These are phyloP conservation scores for Coix lacrymajobi DNA, from an alignment of 176 grass and related monocot species.

Conservation along the genomic window DNA sequence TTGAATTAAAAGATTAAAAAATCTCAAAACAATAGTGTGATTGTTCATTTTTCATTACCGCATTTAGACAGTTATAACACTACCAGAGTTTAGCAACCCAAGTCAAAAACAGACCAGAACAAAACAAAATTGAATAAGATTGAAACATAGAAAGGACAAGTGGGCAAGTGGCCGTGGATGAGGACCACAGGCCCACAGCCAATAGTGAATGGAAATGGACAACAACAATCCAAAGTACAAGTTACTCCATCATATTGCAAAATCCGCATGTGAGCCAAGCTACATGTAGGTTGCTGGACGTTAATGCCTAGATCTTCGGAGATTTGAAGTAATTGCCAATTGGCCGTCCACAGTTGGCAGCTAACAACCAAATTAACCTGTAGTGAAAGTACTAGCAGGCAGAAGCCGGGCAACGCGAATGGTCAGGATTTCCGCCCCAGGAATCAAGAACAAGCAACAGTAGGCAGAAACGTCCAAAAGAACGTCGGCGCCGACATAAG, in stretches of 20 bases:
- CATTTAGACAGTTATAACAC: neutral
- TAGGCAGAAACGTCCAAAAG: neutral
- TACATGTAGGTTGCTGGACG: neutral
- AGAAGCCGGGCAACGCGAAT: neutral
- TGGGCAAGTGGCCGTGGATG: neutral
- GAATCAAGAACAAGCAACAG: neutral
- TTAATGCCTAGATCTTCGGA: neutral
- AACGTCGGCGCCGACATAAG: neutral
- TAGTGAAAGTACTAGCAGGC: neutral
- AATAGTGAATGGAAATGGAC: neutral
- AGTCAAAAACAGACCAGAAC: constrained; percentile 10
- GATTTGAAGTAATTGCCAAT: neutral
- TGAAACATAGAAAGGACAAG: neutral
- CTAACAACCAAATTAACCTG: neutral
- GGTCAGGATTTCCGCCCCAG: neutral
- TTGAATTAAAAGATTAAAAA: neutral
- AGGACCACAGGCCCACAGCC: constrained; percentile 33
- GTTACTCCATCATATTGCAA: neutral
- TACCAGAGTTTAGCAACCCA: neutral
- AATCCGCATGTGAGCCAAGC: neutral
- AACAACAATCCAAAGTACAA: neutral
- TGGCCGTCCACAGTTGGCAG: neutral
- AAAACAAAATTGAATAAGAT: neutral
- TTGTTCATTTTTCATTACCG: neutral
- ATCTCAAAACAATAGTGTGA: neutral